Conservation (phyloP, 179 eudicot genomes). For the Spinacia oleracea region DNA sequence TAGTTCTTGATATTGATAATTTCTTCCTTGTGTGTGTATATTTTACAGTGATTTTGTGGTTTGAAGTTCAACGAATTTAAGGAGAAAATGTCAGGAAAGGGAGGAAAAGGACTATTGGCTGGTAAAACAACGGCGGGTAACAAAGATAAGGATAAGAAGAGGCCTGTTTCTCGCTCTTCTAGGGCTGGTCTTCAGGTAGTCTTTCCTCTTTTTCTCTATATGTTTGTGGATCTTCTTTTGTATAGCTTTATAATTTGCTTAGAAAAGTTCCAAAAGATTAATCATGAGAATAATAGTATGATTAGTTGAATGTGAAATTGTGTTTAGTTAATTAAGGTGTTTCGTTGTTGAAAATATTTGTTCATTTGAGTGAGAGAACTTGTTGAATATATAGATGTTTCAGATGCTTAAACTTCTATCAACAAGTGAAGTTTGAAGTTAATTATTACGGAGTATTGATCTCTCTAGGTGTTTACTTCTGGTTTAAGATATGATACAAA, state of each 20-base stretch:
- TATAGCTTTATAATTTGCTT: not conserved
- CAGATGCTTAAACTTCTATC: no score
- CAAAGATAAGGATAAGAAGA: conserved; percentile 66
- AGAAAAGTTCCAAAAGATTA: not conserved
- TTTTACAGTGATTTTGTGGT: not conserved
- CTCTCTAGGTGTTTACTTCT: no score
- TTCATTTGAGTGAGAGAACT: no score
- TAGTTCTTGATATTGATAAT: not conserved
- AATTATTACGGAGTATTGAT: no score
- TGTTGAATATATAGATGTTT: no score
- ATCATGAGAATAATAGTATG: no score
- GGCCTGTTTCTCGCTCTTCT: conserved; percentile 60
- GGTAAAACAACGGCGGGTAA: conserved; percentile 57
- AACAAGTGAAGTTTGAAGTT: no score
- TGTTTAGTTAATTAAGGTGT: not conserved
- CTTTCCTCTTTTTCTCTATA: not conserved
- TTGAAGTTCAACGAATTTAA: conserved; percentile 10
- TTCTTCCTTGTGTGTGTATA: no score
- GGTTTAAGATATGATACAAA: not conserved
- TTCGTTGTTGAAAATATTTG: not conserved
- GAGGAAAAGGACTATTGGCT: conserved; percentile 56
- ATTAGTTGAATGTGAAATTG: no score
- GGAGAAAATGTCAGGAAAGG: conserved; percentile 45
- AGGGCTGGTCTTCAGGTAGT: conserved; percentile 64
- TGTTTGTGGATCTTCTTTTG: not conserved